These are phyloP conservation scores for Lachancea kluyveri DNA, from an alignment of 805 yeast species.

Conservation along the genomic window DNA sequence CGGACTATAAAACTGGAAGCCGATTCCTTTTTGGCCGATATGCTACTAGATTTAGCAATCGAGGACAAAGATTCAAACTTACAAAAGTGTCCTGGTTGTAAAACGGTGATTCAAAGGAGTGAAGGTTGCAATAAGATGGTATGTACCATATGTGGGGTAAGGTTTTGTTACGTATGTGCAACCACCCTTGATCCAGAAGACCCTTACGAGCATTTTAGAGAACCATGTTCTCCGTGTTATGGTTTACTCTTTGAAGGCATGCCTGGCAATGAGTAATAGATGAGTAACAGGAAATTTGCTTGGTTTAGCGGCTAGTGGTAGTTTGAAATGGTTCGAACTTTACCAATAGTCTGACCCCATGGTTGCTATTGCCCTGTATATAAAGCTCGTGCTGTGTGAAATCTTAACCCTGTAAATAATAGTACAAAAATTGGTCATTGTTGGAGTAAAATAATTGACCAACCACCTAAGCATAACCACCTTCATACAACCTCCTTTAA, in stretches of 20 bases:
- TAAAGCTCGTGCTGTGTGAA: no score
- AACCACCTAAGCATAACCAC: no score
- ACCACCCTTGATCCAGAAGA: conserved; percentile 31
- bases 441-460: no score
- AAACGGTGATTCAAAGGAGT: conserved; percentile 41
- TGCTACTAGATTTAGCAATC: conserved; percentile 39
- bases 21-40: conserved; percentile 42
- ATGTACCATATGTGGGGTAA: conserved; percentile 42
- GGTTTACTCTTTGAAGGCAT: conserved; percentile 49
- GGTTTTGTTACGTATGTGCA: conserved; percentile 55
- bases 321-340: no score
- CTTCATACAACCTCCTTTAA: no score
- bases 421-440: no score
- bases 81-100: conserved; percentile 48
- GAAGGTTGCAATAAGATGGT: conserved; percentile 65
- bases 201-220: conserved; percentile 49
- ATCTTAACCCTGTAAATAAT: no score
- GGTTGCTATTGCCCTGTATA: no score
- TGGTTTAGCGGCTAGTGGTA: no score
- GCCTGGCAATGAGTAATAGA: conserved; percentile 33
- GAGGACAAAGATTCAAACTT: conserved; percentile 36
- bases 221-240: conserved; percentile 39
- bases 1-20: conserved; percentile 37
- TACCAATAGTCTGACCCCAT: no score
- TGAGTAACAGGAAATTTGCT: no score